phyloP scores from a whole-genome alignment of 129 eudicot species.

The Flaveria sonorensis region DNA sequence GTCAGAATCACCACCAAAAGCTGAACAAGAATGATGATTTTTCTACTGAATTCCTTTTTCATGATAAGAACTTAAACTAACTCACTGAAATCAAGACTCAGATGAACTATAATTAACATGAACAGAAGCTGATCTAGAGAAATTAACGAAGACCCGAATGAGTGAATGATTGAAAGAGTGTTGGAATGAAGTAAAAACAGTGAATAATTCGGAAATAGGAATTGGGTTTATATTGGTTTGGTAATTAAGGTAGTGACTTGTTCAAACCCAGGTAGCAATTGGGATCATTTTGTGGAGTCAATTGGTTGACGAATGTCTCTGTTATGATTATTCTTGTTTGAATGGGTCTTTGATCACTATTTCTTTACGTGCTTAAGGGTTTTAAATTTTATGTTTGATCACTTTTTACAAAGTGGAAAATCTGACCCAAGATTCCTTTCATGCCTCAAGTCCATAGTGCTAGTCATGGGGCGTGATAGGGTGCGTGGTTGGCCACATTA shows the following conservation, averaged over 20 bases:
- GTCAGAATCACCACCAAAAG: constrained; percentile 26
- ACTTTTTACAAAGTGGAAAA: neutral
- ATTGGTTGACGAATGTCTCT: constrained; percentile 27
- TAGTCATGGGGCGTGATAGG: no score
- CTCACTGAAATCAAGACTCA: no score
- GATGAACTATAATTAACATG: no score
- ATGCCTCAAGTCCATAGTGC: no score
- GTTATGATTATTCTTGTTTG: constrained; percentile 21
- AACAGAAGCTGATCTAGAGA: no score
- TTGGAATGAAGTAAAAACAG: neutral
- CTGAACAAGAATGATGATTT: neutral
- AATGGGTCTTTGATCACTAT: constrained; percentile 6
- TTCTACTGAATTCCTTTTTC: constrained; percentile 6
- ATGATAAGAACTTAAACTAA: no score
- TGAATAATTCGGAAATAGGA: neutral
- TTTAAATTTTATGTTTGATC: neutral
- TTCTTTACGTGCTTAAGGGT: neutral
- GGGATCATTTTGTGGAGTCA: constrained; percentile 25
- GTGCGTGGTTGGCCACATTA: no score
- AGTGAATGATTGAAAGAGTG: neutral
- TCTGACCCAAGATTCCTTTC: neutral
- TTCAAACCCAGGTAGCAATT: constrained; percentile 4
- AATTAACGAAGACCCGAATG: no score
- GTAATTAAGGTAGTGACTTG: constrained; percentile 4
- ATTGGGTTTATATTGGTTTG: constrained; percentile 15